Evolutionary conservation across 1,284 basidiomycete genomes (phyloP).

Genomic region (Leucoagaricus sp.): DNA sequence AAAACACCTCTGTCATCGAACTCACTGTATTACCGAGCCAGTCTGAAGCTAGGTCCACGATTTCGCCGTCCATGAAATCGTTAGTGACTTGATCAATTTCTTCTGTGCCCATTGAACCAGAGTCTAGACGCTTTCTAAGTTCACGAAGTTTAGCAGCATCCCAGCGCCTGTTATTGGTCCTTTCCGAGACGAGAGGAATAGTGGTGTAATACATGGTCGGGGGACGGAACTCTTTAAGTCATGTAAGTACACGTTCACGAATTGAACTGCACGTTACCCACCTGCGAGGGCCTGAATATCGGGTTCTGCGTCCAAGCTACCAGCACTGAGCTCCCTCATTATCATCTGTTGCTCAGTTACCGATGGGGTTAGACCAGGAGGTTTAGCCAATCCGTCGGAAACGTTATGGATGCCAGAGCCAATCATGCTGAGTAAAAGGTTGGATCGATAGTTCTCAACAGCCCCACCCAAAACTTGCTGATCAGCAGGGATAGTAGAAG

Average conservation of each 20-base stretch:
- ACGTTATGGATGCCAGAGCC: conserved; percentile 77
- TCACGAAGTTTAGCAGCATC: conserved; percentile 95
- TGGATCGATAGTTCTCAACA: conserved; percentile 93
- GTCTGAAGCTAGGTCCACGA: conserved; percentile 94
- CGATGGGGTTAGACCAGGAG: conserved; percentile 63
- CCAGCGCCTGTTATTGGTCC: conserved; percentile 84
- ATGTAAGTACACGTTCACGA: conserved; percentile 13
- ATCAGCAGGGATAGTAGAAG: conserved; percentile 84
- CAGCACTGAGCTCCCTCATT: conserved; percentile 87
- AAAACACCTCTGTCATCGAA: conserved; percentile 22
- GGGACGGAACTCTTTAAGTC: conserved; percentile 70
- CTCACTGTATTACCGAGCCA: conserved; percentile 98
- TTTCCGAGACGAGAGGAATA: conserved; percentile 84
- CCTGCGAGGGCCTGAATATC: conserved; percentile 85
- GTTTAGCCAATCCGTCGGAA: conserved; percentile 54
- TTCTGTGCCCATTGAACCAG: conserved; percentile 78
- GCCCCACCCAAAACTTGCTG: conserved; percentile 89
- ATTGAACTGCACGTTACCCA: conserved; percentile 39
- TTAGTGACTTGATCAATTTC: conserved; percentile 90
- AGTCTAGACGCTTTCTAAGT: conserved; percentile 88
- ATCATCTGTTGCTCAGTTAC: conserved; percentile 94
- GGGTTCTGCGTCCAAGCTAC: conserved; percentile 74
- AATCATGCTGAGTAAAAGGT: conserved; percentile 88
- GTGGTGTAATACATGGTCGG: conserved; percentile 93
- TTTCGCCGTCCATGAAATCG: conserved; percentile 89